Base-by-base conservation (phyloP, 1,284 basidiomycete genomes). In the Leccinum pachyderme region DNA sequence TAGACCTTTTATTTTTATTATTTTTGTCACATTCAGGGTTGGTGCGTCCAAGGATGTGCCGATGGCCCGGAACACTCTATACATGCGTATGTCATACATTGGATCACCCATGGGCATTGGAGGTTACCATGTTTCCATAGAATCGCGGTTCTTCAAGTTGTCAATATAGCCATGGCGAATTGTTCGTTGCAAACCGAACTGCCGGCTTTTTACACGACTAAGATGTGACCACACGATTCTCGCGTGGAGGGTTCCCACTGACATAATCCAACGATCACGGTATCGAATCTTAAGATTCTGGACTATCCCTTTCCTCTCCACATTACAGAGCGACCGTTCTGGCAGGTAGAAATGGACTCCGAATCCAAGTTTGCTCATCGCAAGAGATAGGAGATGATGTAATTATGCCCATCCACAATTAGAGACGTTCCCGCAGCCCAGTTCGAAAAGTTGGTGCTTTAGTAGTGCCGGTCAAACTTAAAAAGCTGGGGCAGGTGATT, bases 341-440 rank as follows among this genome's bases (percentile, higher is more conserved):
- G 47, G 53, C 43, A 47, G 28, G 49, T 13, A n/a, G 47, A 45
- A 41, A 46, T 48, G 43, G 39, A 27, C 25, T 27, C 48, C 51
- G 33, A 27, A 50, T 33, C 47, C 52, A 47, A 47, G 60, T 33
- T 45, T 51, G 8, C 31, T 55, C 37, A 48, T 46, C 52, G 46
- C 27, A 47, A 33, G 49, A 49, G 49, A 32, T 52, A 37, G 39
- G 44, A 25, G 7, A 25, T 54, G 54, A 55, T 67, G 50, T 48
- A 54, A 68, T 60, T 6, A 56, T 64, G 28, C 48, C 54, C 65
- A 54, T 53, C 58, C 45, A 27, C 48, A 55, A 52, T 32, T 4
- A 32, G 48, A 9, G 44, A 43, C 43, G 33, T 55, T 55, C 37
- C 51, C 39, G 54, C 31, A 45, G 24, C 31, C 41, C 47, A 51